Evolutionary conservation across 176 grass and related monocot species (phyloP).

Genomic region (Carex scoparia): DNA sequence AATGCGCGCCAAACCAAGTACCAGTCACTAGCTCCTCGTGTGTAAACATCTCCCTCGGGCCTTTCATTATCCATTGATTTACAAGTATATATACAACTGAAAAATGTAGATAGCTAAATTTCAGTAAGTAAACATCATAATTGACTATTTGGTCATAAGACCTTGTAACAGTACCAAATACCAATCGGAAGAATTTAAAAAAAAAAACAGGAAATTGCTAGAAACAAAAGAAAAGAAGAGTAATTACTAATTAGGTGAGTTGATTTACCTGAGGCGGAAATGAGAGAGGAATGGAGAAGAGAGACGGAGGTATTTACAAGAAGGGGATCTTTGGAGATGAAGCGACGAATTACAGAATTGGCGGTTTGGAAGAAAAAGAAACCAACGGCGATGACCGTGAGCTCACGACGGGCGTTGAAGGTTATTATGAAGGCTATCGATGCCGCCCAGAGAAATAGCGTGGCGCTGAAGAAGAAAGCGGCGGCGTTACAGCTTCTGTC

Average conservation of each 20-base stretch:
- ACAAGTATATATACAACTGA: conserved; percentile 76
- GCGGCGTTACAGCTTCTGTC: conserved; percentile 17
- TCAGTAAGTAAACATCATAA: neutral
- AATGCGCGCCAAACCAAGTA: conserved; percentile 71
- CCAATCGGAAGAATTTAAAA: neutral
- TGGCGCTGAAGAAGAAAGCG: conserved; percentile 63
- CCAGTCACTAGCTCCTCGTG: conserved; percentile 69
- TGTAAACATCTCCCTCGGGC: conserved; percentile 55
- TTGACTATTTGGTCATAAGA: neutral
- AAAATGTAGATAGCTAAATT: conserved; percentile 22
- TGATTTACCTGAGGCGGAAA: conserved; percentile 48
- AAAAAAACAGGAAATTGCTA: neutral
- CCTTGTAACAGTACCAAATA: neutral
- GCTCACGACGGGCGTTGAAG: conserved; percentile 46
- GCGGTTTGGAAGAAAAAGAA: conserved; percentile 90
- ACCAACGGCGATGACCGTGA: conserved; percentile 48
- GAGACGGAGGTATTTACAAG: conserved; percentile 90
- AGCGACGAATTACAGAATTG: conserved; percentile 52
- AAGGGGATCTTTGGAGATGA: conserved; percentile 62
- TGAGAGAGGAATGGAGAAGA: conserved; percentile 85
- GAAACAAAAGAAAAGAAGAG: neutral
- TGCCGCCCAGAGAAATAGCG: conserved; percentile 73
- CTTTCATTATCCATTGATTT: conserved; percentile 49
- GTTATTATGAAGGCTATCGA: conserved; percentile 65
- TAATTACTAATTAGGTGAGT: neutral